Evolutionary conservation across 257 asterid species (phyloP).

Genomic region (Capsicum chinense): DNA sequence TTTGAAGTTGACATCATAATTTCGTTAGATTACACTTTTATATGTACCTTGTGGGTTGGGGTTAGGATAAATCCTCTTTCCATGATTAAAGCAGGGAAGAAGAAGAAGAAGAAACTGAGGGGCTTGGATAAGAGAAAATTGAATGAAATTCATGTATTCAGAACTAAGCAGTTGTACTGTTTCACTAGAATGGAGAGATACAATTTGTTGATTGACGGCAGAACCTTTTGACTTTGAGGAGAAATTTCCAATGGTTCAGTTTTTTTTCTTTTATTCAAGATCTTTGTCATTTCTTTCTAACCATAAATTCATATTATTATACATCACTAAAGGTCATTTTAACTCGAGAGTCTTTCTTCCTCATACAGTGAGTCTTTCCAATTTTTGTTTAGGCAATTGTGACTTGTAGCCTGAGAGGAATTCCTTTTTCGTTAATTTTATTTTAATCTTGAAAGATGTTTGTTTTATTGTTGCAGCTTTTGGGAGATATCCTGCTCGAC

Average conservation of each 20-base stretch:
- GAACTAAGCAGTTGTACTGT: background rate
- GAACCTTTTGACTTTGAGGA: background rate
- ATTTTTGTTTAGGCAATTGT: background rate
- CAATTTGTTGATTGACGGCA: conserved; percentile 13
- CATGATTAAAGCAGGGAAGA: background rate
- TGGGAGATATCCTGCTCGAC: conserved; percentile 88
- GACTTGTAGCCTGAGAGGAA: background rate
- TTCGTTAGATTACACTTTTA: background rate
- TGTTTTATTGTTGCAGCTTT: conserved; percentile 52
- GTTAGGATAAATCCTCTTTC: background rate
- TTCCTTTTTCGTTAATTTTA: background rate
- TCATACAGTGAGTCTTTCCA: background rate
- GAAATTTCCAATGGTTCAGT: background rate
- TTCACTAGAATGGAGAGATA: conserved; percentile 20
- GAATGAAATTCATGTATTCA: background rate
- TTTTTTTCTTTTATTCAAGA: background rate
- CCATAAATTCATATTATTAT: background rate
- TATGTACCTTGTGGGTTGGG: background rate
- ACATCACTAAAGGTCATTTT: background rate
- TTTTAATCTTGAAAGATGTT: background rate
- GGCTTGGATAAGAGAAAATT: conserved; percentile 16
- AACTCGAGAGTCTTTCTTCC: background rate
- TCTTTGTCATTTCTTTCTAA: background rate
- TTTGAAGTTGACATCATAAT: background rate
- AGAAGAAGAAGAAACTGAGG: background rate